Conservation (phyloP, 2,329 filamentous ascomycete species). For the Sporothrix inflata region DNA sequence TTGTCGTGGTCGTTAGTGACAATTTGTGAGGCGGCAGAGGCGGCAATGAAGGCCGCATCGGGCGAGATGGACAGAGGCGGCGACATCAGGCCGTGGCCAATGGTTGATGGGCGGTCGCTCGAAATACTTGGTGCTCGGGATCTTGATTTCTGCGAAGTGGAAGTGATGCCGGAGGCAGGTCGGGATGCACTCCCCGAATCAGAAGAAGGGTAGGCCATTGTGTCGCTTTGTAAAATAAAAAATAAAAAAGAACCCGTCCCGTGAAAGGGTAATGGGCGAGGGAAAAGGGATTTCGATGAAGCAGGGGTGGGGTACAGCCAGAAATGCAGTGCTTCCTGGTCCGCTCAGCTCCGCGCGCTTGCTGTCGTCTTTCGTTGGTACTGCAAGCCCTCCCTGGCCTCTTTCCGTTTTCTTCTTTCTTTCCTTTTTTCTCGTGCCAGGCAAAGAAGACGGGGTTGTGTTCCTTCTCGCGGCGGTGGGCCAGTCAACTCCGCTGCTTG, state of each 20-base stretch:
- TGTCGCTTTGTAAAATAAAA: conserved; percentile 1
- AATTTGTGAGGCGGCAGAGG: conserved; percentile 85
- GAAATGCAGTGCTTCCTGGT: not conserved
- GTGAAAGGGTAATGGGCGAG: not conserved
- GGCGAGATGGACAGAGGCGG: conserved; percentile 73
- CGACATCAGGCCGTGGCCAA: conserved; percentile 62
- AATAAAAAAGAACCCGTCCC: conserved; percentile 18
- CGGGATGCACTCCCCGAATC: conserved; percentile 31
- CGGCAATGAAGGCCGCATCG: conserved; percentile 82
- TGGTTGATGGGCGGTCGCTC: conserved; percentile 69
- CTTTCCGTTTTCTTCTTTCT: not conserved
- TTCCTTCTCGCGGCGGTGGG: not conserved
- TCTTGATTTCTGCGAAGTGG: conserved; percentile 38
- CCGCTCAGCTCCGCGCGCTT: conserved; percentile 14
- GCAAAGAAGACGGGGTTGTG: not conserved
- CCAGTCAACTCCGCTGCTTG: conserved; percentile 23
- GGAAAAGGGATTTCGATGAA: not conserved
- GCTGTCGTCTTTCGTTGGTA: not conserved
- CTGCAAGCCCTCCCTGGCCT: conserved; percentile 5
- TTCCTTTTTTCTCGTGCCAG: not conserved
- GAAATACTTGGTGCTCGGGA: conserved; percentile 67
- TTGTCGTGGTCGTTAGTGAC: conserved; percentile 86
- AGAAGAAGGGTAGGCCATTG: conserved; percentile 31
- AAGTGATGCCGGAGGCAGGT: conserved; percentile 36
- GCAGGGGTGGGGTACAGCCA: not conserved